These are phyloP conservation scores for Lachnellula hyalina DNA, from an alignment of 2,329 filamentous ascomycete genomes.

Conservation along the genomic window DNA sequence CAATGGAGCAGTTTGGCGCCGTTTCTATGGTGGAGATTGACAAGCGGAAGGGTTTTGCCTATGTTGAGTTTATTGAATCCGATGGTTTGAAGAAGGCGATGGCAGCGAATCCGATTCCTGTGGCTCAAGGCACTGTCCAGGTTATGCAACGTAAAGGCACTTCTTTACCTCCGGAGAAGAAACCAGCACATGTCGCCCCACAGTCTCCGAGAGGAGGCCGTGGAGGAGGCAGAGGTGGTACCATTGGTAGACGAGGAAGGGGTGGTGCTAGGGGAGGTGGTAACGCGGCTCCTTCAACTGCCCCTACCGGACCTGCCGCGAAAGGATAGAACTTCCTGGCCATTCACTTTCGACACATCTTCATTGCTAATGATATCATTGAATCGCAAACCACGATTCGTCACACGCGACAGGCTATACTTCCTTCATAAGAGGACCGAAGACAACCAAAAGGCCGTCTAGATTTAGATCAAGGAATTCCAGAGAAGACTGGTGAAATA, in stretches of 20 bases:
- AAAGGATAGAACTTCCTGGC: slow-evolving; percentile 16
- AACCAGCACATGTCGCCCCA: slow-evolving; percentile 42
- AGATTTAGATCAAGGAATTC: too few relatives aligned
- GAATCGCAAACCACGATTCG: neutral
- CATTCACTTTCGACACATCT: neutral
- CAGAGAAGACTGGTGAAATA: too few relatives aligned
- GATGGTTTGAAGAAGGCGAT: slow-evolving; percentile 73
- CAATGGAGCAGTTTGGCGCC: slow-evolving; percentile 67
- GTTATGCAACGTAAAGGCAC: slow-evolving; percentile 78
- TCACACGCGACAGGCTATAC: neutral
- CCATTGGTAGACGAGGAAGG: slow-evolving; percentile 19
- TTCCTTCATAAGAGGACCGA: too few relatives aligned
- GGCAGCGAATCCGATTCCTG: slow-evolving; percentile 70
- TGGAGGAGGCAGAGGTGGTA: slow-evolving; percentile 18
- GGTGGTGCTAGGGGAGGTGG: slow-evolving; percentile 20
- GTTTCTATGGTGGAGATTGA: slow-evolving; percentile 85
- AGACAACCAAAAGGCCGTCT: too few relatives aligned
- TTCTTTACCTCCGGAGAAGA: slow-evolving; percentile 78
- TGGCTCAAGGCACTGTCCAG: slow-evolving; percentile 81
- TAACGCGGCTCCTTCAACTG: slow-evolving; percentile 14
- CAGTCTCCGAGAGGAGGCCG: slow-evolving; percentile 19
- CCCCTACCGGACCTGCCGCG: slow-evolving; percentile 24
- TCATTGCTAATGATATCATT: neutral
- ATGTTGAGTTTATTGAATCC: slow-evolving; percentile 78
- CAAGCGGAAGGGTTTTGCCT: slow-evolving; percentile 90